Evolutionary conservation across 2,329 filamentous ascomycete genomes (phyloP).

Genomic region (Neonectria sp.): DNA sequence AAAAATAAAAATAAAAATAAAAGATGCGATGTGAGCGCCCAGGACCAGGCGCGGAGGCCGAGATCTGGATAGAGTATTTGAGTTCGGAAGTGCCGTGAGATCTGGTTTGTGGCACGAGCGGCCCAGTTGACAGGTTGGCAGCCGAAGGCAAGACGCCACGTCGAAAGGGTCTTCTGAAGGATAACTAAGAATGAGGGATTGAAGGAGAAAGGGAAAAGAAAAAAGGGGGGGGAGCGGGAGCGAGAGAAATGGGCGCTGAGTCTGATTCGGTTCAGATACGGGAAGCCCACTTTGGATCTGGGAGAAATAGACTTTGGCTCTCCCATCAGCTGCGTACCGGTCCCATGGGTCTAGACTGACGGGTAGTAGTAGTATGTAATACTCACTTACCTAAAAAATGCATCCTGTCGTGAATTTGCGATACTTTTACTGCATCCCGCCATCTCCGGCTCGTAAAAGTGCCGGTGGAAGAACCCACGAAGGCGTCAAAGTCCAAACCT

Average conservation of each 20-base stretch:
- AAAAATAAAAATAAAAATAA: background rate
- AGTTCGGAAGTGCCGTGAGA: conserved; percentile 27
- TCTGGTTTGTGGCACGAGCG: background rate
- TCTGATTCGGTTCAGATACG: conserved; percentile 4
- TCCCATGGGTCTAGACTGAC: conserved; percentile 1
- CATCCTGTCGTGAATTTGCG: background rate
- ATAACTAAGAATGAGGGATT: background rate
- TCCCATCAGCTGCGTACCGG: conserved; percentile 1
- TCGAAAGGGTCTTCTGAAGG: conserved; percentile 5
- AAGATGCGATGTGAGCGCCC: background rate
- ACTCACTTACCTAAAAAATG: background rate
- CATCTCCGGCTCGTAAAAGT: background rate
- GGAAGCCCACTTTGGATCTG: background rate
- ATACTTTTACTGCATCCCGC: background rate
- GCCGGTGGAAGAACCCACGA: background rate
- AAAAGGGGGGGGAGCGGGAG: background rate
- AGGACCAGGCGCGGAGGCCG: conserved; percentile 4
- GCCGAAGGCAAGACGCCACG: conserved; percentile 44
- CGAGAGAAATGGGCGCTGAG: background rate
- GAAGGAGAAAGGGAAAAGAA: background rate
- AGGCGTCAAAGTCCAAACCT: background rate
- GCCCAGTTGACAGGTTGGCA: conserved; percentile 36
- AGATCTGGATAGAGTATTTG: conserved; percentile 28
- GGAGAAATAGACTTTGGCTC: conserved; percentile 6
- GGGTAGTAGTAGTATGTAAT: background rate